phyloP scores from a whole-genome alignment of 2,329 filamentous ascomycete species.

The Periglandula ipomoeae region DNA sequence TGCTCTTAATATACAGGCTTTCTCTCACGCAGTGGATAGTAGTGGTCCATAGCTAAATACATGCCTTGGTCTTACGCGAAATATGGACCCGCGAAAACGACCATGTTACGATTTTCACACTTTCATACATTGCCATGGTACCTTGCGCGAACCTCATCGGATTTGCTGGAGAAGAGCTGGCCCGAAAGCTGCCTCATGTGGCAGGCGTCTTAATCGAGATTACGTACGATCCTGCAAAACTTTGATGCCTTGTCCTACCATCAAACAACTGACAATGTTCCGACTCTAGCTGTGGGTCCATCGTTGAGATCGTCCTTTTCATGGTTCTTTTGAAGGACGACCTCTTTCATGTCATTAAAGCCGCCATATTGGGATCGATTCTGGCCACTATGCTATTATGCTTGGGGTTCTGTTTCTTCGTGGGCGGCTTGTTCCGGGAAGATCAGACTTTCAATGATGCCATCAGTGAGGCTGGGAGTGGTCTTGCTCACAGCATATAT shows the following conservation, averaged over 20 bases:
- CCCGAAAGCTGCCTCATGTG: constrained; percentile 68
- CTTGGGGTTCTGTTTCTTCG: constrained; percentile 70
- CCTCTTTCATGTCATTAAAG: constrained; percentile 62
- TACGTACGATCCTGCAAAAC: constrained; percentile 20
- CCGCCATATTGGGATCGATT: constrained; percentile 75
- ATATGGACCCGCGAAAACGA: constrained; percentile 25
- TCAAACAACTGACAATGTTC: constrained; percentile 15
- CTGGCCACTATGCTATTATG: constrained; percentile 75
- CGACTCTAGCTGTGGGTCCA: constrained; percentile 44
- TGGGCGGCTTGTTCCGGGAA: constrained; percentile 59
- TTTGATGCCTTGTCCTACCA: neutral
- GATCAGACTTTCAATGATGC: constrained; percentile 65
- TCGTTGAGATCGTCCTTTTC: constrained; percentile 78
- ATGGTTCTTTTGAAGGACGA: constrained; percentile 53
- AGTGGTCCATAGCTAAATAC: constrained; percentile 5
- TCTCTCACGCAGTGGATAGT: neutral
- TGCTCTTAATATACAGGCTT: neutral
- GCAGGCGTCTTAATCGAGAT: constrained; percentile 54
- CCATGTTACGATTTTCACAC: constrained; percentile 35
- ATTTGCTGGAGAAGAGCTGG: constrained; percentile 57
- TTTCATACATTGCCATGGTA: constrained; percentile 39
- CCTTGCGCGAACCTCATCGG: constrained; percentile 42
- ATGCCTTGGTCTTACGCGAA: no score
- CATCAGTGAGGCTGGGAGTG: constrained; percentile 70
- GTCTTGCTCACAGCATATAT: constrained; percentile 72